Evolutionary conservation across 1,284 basidiomycete species (phyloP).

Genomic region (Anthracocystis walkeri): DNA sequence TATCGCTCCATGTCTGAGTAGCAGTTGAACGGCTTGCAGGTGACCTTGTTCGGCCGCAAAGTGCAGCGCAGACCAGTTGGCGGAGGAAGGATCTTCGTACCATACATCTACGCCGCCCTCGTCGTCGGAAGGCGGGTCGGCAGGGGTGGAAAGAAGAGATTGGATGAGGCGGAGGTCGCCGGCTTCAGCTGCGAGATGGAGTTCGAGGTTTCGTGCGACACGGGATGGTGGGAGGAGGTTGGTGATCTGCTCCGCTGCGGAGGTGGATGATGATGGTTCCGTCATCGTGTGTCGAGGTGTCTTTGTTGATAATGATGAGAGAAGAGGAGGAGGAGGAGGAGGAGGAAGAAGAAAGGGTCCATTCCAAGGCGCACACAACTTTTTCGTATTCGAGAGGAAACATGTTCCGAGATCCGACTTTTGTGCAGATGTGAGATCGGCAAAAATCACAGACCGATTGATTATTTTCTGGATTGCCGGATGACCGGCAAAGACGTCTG

Average conservation of each 20-base stretch:
- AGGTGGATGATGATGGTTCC: slow-evolving; percentile 7
- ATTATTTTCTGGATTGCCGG: not conserved
- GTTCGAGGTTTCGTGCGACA: slow-evolving; percentile 49
- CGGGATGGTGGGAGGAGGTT: slow-evolving; percentile 39
- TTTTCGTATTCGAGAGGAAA: too few species aligned
- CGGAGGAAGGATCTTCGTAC: slow-evolving; percentile 78
- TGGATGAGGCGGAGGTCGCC: slow-evolving; percentile 46
- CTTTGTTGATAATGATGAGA: too few species aligned
- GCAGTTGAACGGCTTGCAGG: slow-evolving; percentile 75
- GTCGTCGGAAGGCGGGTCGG: slow-evolving; percentile 1
- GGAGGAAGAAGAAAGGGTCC: slow-evolving; percentile 1
- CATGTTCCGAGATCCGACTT: slow-evolving; percentile 3
- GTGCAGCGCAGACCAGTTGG: slow-evolving; percentile 82
- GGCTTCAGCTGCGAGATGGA: slow-evolving; percentile 53
- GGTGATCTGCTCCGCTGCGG: slow-evolving; percentile 22
- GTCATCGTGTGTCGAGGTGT: not conserved
- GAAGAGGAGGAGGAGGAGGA: not conserved
- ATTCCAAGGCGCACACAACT: not conserved
- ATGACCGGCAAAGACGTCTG: not conserved
- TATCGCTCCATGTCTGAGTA: slow-evolving; percentile 85
- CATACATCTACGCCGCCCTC: slow-evolving; percentile 76
- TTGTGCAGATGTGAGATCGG: not conserved
- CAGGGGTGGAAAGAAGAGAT: slow-evolving; percentile 32
- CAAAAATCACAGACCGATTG: not conserved
- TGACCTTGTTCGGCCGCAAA: slow-evolving; percentile 85